Percentiles rank a stretch among this genome's conserved stretches.
These are phyloP conservation scores for Globomyces pollinis-pini DNA, from an alignment of 192 early-diverging fungal species.

Conservation along the genomic window DNA sequence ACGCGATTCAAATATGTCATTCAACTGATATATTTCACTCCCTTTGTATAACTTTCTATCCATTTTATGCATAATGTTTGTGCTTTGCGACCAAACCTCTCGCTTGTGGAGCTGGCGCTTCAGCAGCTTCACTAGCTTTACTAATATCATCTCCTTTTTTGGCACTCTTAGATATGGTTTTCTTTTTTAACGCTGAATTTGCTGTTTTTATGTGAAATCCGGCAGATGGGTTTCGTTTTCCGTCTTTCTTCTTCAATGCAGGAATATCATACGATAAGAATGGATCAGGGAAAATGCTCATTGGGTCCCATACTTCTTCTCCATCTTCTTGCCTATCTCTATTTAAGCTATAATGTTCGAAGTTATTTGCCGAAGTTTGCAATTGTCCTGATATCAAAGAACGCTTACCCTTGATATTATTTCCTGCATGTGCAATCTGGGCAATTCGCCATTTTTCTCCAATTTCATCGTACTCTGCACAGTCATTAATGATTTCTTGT, in stretches of 20 bases:
- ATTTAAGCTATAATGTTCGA: slow-evolving; percentile 14
- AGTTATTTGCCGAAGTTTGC: slow-evolving; percentile 31
- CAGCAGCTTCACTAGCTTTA: not conserved
- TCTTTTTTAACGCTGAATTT: not conserved
- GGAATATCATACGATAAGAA: slow-evolving; percentile 50
- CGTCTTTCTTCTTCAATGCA: slow-evolving; percentile 18
- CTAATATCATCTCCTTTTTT: not conserved
- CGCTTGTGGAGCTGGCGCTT: slow-evolving; percentile 3
- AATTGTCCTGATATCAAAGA: slow-evolving; percentile 34
- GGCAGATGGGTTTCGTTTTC: not conserved
- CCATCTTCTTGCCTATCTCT: not conserved
- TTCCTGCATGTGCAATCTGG: slow-evolving; percentile 50
- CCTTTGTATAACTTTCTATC: no score
- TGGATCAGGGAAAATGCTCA: slow-evolving; percentile 48
- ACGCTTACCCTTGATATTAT: slow-evolving; percentile 52
- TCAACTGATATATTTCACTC: no score
- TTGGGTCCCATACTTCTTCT: slow-evolving; percentile 40
- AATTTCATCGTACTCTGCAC: slow-evolving; percentile 49
- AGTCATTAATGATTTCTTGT: slow-evolving; percentile 37
- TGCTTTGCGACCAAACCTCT: slow-evolving; percentile 5
- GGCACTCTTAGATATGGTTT: not conserved
- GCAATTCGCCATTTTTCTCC: slow-evolving; percentile 50
- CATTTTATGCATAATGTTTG: slow-evolving; percentile 6
- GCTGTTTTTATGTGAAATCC: not conserved
- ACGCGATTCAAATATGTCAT: no score